Evolutionary conservation across 2,329 filamentous ascomycete genomes (phyloP).

Genomic region (Talaromyces marneffei): DNA sequence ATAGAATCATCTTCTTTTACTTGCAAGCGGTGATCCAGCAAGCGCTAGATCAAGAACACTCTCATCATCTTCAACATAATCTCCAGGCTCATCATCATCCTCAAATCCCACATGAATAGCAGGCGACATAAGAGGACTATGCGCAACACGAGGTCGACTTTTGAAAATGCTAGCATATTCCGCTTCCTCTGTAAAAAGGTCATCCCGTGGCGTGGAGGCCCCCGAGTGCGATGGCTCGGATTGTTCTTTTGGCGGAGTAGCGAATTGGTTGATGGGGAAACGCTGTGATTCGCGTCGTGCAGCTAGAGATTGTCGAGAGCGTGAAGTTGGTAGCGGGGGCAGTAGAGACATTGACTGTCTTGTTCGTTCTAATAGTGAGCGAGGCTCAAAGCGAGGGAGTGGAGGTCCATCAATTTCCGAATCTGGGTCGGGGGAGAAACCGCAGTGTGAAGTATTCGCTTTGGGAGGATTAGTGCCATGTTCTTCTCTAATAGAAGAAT

Average conservation of each 20-base stretch:
- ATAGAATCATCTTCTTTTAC: conserved; percentile 11
- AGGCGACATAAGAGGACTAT: conserved; percentile 57
- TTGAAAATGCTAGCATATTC: conserved; percentile 82
- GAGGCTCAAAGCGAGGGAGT: conserved; percentile 19
- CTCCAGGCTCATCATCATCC: conserved; percentile 18
- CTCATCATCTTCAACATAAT: conserved; percentile 4
- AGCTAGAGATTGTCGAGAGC: conserved; percentile 20
- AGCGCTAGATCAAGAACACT: conserved; percentile 10
- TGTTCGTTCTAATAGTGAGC: conserved; percentile 68
- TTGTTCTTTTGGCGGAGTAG: conserved; percentile 42
- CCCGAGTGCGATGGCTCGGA: conserved; percentile 22
- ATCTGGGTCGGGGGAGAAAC: background rate
- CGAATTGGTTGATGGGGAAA: conserved; percentile 53
- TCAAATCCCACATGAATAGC: conserved; percentile 31
- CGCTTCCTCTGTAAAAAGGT: conserved; percentile 63
- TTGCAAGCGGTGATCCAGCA: conserved; percentile 13
- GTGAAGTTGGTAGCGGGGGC: conserved; percentile 27
- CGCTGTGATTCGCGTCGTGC: conserved; percentile 24
- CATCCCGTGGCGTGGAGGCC: conserved; percentile 55
- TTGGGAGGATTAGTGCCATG: background rate
- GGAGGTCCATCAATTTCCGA: conserved; percentile 16
- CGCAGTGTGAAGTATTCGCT: background rate
- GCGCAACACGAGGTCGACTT: conserved; percentile 71
- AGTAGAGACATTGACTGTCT: conserved; percentile 70
- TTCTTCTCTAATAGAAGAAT: background rate